Evolutionary conservation across 345 rosid species (phyloP).

Genomic region (Laguncularia racemosa): DNA sequence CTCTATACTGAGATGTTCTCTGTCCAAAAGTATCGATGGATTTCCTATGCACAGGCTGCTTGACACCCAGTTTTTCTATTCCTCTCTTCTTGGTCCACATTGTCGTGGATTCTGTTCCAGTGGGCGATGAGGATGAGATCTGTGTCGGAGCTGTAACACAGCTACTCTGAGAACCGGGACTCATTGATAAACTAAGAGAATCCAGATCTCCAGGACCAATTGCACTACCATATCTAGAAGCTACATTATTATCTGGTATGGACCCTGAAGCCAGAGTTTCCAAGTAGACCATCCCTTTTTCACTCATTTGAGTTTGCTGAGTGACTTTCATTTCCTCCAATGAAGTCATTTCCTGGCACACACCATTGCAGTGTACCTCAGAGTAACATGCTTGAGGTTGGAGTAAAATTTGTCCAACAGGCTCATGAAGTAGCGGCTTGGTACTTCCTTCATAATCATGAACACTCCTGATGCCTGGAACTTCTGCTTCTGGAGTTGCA

Average conservation of each 20-base stretch:
- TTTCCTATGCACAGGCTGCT: constrained; percentile 59
- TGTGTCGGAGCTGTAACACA: constrained; percentile 43
- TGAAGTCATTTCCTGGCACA: constrained; percentile 2
- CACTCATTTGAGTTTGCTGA: constrained; percentile 18
- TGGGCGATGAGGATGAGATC: constrained; percentile 29
- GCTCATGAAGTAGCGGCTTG: too few relatives aligned
- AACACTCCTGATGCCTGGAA: constrained; percentile 11
- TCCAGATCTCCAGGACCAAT: constrained; percentile 43
- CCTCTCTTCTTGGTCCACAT: constrained; percentile 47
- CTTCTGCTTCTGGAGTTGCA: constrained; percentile 7
- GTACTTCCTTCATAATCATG: constrained; percentile 23
- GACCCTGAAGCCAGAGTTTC: constrained; percentile 6
- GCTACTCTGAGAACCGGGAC: constrained; percentile 65
- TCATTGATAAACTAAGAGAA: constrained; percentile 55
- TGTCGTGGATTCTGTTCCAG: constrained; percentile 17
- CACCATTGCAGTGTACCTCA: too few relatives aligned
- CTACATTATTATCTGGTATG: constrained; percentile 16
- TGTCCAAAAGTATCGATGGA: constrained; percentile 74
- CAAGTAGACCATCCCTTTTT: constrained; percentile 23
- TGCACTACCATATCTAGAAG: constrained; percentile 19
- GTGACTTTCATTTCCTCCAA: constrained; percentile 33
- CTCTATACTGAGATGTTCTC: constrained; percentile 72
- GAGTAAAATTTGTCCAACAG: too few relatives aligned
- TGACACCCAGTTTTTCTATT: constrained; percentile 34
- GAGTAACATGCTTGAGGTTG: too few relatives aligned